Evolutionary conservation across 805 yeast genomes (phyloP), one percentile per base, ranked within the genome.

Genomic region (Jamesozyma lodderae): DNA sequence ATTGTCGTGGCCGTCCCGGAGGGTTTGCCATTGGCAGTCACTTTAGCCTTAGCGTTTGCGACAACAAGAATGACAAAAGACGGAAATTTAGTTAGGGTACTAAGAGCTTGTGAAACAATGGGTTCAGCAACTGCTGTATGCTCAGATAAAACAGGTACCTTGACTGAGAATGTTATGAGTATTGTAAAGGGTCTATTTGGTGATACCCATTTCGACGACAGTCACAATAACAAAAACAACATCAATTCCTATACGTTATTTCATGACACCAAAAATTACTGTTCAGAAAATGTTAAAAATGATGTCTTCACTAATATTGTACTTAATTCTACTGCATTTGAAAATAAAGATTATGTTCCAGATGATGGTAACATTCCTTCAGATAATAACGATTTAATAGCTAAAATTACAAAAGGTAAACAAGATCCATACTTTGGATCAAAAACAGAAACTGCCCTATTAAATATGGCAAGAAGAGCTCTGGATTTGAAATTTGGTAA

Each of bases 1-100:
- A 78, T 92, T 21, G 98, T 90, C 13, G 98, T 92, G 36, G 99
- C 98, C 0, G 95, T 92, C n/a, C 99, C 99, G 3, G 99, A 92
- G 64, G 99, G 99, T 44, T 72, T 92, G 41, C 99, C 99, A 1
- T 68, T 92, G 40, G 99, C 99, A 2, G 98, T 92, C 14, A 92
- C 99, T 1, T 69, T 92, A 33, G 95, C 98, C 0, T 68, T 92
- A 48, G 98, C 98, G 0, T 92, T 92, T 67, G 98, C 99, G 2
- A 92, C 98, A 2, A 88, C 96, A 8, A 75, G 97, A 62, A 92
- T 92, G 99, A 87, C 95, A 16, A 82, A 83, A 59, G 96, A 92
- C 59, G 94, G 94, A 46, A 90, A 90, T 58, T 68, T 92, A 52
- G 99, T 92, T n/a, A 77, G 98, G 51, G 94, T 86, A 8, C 68